A percentile compares a stretch with the other conserved stretches of the same genome.
phyloP scores from a whole-genome alignment of 2,329 filamentous ascomycete species.

The Cephalotrichum gorgonifer region DNA sequence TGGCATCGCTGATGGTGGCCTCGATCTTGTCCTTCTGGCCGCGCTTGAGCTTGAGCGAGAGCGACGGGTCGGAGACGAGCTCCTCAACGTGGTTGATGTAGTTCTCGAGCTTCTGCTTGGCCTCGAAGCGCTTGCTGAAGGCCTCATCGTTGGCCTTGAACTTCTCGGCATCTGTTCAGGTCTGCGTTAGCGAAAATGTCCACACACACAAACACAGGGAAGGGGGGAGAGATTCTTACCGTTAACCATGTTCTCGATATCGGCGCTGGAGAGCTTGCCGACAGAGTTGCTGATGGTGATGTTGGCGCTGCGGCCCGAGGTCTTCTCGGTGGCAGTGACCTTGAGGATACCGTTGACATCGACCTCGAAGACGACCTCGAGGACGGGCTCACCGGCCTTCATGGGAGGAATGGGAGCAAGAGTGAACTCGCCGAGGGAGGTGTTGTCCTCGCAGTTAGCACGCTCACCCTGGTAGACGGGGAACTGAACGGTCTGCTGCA shows the following conservation, averaged over 20 bases:
- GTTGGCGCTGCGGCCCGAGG: conserved; percentile 93
- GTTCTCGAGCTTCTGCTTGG: conserved; percentile 96
- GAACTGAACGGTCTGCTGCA: conserved; percentile 80
- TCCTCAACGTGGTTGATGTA: conserved; percentile 99
- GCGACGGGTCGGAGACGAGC: conserved; percentile 91
- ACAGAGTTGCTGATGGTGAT: conserved; percentile 99
- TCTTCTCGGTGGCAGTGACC: conserved; percentile 98
- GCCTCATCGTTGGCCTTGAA: conserved; percentile 98
- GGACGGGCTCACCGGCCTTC: conserved; percentile 90
- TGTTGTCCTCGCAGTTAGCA: conserved; percentile 98
- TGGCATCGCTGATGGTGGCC: conserved; percentile 89
- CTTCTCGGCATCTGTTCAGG: conserved; percentile 70
- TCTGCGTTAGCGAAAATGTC: background rate
- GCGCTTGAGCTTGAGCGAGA: conserved; percentile 96
- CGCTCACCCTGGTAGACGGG: conserved; percentile 93
- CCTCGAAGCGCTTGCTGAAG: conserved; percentile 99
- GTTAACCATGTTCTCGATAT: conserved; percentile 97
- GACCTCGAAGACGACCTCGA: conserved; percentile 98
- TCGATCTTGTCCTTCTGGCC: conserved; percentile 99
- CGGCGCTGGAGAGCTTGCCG: conserved; percentile 85
- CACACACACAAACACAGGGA: background rate
- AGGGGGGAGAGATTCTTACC: conserved; percentile 40
- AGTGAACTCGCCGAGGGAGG: conserved; percentile 93
- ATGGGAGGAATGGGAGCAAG: conserved; percentile 79
- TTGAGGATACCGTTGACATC: conserved; percentile 99